Evolutionary conservation across 1,284 basidiomycete genomes (phyloP), one percentile per base, ranked within the genome.

Genomic region (Lentinula novae-zelandiae): DNA sequence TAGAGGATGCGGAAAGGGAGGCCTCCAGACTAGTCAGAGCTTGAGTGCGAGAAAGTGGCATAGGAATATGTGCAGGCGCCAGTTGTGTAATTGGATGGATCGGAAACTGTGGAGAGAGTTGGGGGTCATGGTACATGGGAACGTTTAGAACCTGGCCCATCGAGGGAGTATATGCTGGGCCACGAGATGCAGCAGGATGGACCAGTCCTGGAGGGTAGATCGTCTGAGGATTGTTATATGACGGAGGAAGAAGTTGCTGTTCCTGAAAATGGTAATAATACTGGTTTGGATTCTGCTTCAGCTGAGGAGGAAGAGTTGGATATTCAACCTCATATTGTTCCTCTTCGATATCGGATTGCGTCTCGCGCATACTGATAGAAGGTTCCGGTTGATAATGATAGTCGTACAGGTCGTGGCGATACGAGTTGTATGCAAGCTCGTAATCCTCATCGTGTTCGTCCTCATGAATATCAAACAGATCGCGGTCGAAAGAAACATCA

Each of bases 401-500:
- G 61, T 71, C 68, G 20, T 69, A 68, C 56, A 72, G 68, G 63
- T 72, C 72, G 33, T 72, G 72, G 55, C 69, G 66, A 22, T 68
- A 66, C 38, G 72, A 69, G 13, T 63, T 62, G 59, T 68, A 69
- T 3, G 75, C 75, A 53, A 71, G 68, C 55, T 77, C 76, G 60
- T 76, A 73, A 68, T 79, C 81, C 66, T 79, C 82, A 64, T 84
- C 83, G 67, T 86, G 83, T 70, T 90, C 87, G 66, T 89, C 84
- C 70, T 90, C 87, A 65, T 89, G 84, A 64, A 90, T 90, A 67
- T 90, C 85, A 67, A 87, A 90, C 57, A 90, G 75, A 40, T 88
- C 82, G 57, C 90, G 75, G 42, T 88, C 82, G 27, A 82, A 78
- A 55, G 78, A 78, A 67, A 79, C 72, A 63, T 77, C 74, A 17